phyloP scores from a whole-genome alignment of 345 rosid species.

The Rhodomyrtus tomentosa region DNA sequence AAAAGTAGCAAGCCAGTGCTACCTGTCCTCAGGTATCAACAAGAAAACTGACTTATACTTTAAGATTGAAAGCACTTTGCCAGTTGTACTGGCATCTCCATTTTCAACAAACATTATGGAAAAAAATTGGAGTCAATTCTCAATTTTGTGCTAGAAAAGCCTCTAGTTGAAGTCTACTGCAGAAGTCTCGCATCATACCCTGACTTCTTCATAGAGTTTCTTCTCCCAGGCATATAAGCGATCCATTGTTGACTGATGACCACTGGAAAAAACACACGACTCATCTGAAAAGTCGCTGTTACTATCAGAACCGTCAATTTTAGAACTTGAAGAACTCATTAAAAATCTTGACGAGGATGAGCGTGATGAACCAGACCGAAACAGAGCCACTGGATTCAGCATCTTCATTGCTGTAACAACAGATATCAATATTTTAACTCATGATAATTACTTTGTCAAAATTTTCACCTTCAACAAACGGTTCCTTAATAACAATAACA shows the following conservation, averaged over 20 bases:
- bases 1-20: neutral
- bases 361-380: slow-evolving; percentile 87
- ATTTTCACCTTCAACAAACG: neutral
- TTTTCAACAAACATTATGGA: neutral
- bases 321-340: slow-evolving; percentile 43
- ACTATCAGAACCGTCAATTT: slow-evolving; percentile 47
- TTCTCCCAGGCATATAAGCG: slow-evolving; percentile 88
- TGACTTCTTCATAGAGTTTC: slow-evolving; percentile 91
- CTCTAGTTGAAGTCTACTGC: neutral
- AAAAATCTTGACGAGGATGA: slow-evolving; percentile 75
- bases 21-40: neutral
- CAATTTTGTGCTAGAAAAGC: neutral
- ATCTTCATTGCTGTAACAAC: slow-evolving; percentile 60
- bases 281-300: slow-evolving; percentile 50
- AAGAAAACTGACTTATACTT: neutral
- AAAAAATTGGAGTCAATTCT: neutral
- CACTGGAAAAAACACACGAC: slow-evolving; percentile 41
- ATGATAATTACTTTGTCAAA: neutral
- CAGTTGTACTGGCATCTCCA: neutral
- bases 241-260: slow-evolving; percentile 85
- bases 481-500: neutral
- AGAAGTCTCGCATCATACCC: slow-evolving; percentile 27
- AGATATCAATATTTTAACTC: neutral
- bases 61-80: neutral
- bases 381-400: slow-evolving; percentile 85